Conservation (phyloP, 1,284 basidiomycete species). For the Malassezia japonica region DNA sequence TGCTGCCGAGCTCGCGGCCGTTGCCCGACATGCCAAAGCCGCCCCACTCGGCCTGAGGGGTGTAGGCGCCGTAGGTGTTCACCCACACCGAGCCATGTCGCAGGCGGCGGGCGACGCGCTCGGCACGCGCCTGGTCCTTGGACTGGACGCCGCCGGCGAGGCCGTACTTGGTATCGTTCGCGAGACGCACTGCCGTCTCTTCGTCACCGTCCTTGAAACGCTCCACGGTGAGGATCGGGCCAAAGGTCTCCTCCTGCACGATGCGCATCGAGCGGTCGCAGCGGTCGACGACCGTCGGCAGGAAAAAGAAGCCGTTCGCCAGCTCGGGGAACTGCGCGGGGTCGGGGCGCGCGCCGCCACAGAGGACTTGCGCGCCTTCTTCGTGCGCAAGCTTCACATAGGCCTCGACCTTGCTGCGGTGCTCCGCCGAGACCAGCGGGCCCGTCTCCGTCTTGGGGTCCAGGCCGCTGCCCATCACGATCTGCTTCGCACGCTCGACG, state of each 20-base stretch:
- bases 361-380: constrained; percentile 39
- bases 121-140: constrained; percentile 26
- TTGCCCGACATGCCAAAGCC: constrained; percentile 46
- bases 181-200: constrained; percentile 33
- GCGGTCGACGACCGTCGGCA: constrained; percentile 43
- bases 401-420: constrained; percentile 37
- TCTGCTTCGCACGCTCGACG: constrained; percentile 38
- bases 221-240: constrained; percentile 46
- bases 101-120: constrained; percentile 35
- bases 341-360: constrained; percentile 38
- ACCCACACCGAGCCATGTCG: constrained; percentile 47
- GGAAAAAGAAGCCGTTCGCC: constrained; percentile 45
- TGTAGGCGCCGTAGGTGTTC: constrained; percentile 44
- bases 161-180: constrained; percentile 47
- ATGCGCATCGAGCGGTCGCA: constrained; percentile 47
- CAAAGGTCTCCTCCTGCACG: constrained; percentile 46
- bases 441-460: constrained; percentile 38
- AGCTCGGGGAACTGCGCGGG: constrained; percentile 29
- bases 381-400: constrained; percentile 31
- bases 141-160: constrained; percentile 45
- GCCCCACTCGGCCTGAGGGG: constrained; percentile 46
- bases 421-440: constrained; percentile 40
- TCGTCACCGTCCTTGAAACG: constrained; percentile 44
- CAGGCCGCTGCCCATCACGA: constrained; percentile 42
- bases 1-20: constrained; percentile 41